Base-by-base conservation (phyloP, 176 grass and related monocot genomes). In the Oryza glumipatula region DNA sequence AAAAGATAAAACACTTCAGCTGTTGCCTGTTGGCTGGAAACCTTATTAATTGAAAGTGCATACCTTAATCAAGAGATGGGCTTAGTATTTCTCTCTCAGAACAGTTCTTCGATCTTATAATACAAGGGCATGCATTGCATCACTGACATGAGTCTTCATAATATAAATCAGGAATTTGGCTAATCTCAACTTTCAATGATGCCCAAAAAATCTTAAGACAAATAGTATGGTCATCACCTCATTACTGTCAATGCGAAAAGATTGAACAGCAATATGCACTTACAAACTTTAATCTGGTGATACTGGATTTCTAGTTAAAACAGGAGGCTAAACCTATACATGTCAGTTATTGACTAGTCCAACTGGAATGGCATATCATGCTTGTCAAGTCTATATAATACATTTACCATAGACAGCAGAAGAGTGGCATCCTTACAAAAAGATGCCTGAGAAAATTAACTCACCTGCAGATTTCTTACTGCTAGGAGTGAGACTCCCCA, bases 401-500 rank as follows among this genome's bases (percentile, higher is more conserved):
- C 21, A 63, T 63, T 32, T 60, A 63, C 10, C 9, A 22, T 28
- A 2, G 74, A 22, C 48, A 92, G 30, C 51, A 73, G 1, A 84
- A 47, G 41, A 32, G 32, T 70, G 21, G 24, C 3, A 67, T 15
- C 3, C 43, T n/a, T 74, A 82, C 10, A 36, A 69, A 41, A 82
- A 10, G 2, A 7, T 28, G 7, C 9, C 61, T 0, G 7, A 24
- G 32, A 3, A 72, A 82, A 74, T 54, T 7, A 82, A 68, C 47
- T 94, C 58, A 94, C 92, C 92, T 86, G 82, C 81, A 89, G 87
- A 72, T 87, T 71, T 94, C 52, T 72, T 90, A 65, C 44, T 88
- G 86, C 82, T 80, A 36, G 86, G 73, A 80, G 83, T 88, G 76
- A 58, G 65, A 76, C 51, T 33, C 12, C 43, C 80, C 22, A 88